Evolutionary conservation across 2,329 filamentous ascomycete species (phyloP), one percentile per base, ranked within the genome.

Genomic region (Fusarium chuoi): DNA sequence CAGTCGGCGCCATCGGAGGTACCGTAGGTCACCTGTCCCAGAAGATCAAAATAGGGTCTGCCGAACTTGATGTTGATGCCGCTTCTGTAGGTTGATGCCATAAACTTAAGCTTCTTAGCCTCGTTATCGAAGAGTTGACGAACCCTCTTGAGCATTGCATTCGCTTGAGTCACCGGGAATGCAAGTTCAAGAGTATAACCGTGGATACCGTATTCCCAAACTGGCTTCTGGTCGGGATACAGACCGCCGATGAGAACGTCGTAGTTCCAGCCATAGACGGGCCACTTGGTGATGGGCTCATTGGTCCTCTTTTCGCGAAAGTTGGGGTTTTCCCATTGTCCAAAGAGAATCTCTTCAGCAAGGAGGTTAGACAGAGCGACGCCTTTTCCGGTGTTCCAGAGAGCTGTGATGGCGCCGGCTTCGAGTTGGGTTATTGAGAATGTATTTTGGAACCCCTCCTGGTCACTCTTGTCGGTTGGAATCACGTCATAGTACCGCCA

Each of bases 31-130:
- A 65, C 63, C 7, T 65, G 48, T 0, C 60, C 60, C 0, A 65
- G 36, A 0, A 65, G 36, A 10, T 65, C 60, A 3, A 65, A 56
- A 3, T 65, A 65, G 0, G 60, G 63, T 0, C 44, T 42, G 2
- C 46, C 60, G 4, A 65, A 65, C n/a, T 65, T 65, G 13, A 65
- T 65, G 24, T 65, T 65, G 12, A 65, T 65, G 1, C 63, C 60
- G 0, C 63, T 65, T 4, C 60, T 33, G 4, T 65, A 65, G 0
- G 63, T 65, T 0, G 60, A 65, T 0, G 63, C 63, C 60, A 65
- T 65, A 1, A 65, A 57, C 7, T 48, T 65, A 6, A 65, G 63
- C 0, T 65, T 65, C 48, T 65, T 65, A 0, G 48, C 60, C 22
- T 65, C 60, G 0, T 36, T 20, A 1, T 65, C 60, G 0, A 65